Evolutionary conservation across 1,139 yeast species (phyloP).

Genomic region (Eremothecium gossypii): DNA sequence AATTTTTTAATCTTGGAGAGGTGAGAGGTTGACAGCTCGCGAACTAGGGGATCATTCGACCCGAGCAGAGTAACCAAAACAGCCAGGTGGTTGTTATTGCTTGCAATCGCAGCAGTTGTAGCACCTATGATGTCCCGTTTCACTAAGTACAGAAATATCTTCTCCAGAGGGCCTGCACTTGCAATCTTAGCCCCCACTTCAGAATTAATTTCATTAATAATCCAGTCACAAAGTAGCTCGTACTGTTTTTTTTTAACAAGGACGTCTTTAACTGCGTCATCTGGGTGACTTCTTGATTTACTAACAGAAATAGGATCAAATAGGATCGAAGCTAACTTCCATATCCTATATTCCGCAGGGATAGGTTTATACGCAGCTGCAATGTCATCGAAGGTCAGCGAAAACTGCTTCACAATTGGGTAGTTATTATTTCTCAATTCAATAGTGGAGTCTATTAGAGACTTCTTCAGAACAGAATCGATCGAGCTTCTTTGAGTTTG

Average conservation of each 20-base stretch:
- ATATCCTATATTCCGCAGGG: constrained; percentile 27
- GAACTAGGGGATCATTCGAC: constrained; percentile 52
- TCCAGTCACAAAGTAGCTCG: constrained; percentile 47
- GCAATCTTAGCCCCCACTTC: constrained; percentile 35
- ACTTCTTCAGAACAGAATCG: constrained; percentile 13
- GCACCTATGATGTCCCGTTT: constrained; percentile 57
- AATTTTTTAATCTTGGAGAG: constrained; percentile 51
- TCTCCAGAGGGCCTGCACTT: constrained; percentile 30
- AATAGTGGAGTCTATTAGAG: constrained; percentile 12
- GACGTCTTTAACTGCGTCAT: constrained; percentile 25
- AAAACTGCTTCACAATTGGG: constrained; percentile 28
- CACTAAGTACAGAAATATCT: constrained; percentile 44
- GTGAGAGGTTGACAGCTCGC: constrained; percentile 49
- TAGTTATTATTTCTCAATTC: constrained; percentile 23
- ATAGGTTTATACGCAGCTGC: constrained; percentile 11
- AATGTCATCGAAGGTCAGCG: constrained; percentile 19
- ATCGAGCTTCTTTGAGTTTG: constrained; percentile 7
- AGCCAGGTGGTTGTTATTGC: constrained; percentile 60
- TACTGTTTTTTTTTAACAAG: constrained; percentile 37
- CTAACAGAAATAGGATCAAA: constrained; percentile 37
- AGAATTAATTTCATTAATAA: constrained; percentile 39
- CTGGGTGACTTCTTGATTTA: constrained; percentile 20
- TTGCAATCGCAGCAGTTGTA: constrained; percentile 45
- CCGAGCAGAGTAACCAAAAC: constrained; percentile 63
- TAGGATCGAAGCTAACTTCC: constrained; percentile 49